Base-by-base conservation (phyloP, 257 asterid genomes). In the Solanum lycopersicoides region DNA sequence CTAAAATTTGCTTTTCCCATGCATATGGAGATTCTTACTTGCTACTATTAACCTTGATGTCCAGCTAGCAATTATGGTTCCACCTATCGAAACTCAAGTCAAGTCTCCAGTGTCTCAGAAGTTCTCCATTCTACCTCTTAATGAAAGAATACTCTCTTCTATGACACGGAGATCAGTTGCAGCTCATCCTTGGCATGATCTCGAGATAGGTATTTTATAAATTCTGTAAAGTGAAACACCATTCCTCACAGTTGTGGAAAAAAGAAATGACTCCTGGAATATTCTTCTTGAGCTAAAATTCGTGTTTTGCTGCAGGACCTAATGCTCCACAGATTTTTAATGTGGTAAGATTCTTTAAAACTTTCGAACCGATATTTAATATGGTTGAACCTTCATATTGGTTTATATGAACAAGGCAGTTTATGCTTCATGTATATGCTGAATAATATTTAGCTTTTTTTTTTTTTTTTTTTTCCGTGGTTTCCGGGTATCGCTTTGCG, bases 161-260 rank as follows among this genome's bases (percentile, higher is more conserved):
- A 89, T 97, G 93, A 90, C 92, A 73, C 93, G 98, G 89, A 95
- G 95, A 92, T 79, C 92, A 73, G 98, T 93, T 86, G 98, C 99
- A 88, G 99, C 99, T 86, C 99, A 97, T 92, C 99, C 99, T 12
- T 95, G 99, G 99, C 99, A 97, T 91, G 99, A 97, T 90, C 99
- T 97, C 86, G 99, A 96, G 94, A 94, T 96, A 82, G 99, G 99
- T 95, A 90, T 77, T 69, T 83, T 25, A 50, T 35, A 79, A 59
- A 69, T 88, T 86, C 88, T 73, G 83, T 80, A 5, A 80, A 30
- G 12, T 3, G 16, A 15, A 30, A 80, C 85, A 30, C 28, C 30
- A 65, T 47, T 9, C 23, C 44, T 11, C 30, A n/a, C 88, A 50
- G n/a, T 75, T 71, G 56, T 47, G 44, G 20, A 18, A 50, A 80